These are phyloP conservation scores for Mytilinidion resinicola DNA, from an alignment of 495 filamentous ascomycete species.

Conservation along the genomic window DNA sequence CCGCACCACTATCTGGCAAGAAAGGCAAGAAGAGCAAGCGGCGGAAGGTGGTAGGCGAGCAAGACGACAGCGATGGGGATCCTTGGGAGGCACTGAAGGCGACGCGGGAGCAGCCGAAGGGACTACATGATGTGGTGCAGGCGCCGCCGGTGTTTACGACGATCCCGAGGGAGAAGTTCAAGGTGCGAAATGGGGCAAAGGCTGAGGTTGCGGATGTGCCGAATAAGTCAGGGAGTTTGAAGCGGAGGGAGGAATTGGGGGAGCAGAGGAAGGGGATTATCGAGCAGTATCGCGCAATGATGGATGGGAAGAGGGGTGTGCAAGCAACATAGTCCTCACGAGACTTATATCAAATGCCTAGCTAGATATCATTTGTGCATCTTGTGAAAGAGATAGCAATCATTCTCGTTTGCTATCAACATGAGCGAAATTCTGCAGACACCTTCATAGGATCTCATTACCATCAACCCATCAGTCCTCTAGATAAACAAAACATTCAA, in stretches of 20 bases:
- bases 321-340: too few relatives aligned
- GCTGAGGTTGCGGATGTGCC: constrained; percentile 72
- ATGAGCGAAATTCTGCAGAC: too few relatives aligned
- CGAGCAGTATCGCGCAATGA: constrained; percentile 73
- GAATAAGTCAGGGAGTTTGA: constrained; percentile 68
- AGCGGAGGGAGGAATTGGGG: constrained; percentile 74
- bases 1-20: constrained; percentile 42
- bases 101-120: constrained; percentile 44
- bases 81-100: constrained; percentile 71
- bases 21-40: constrained; percentile 43
- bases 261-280: constrained; percentile 68
- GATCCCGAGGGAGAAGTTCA: constrained; percentile 60
- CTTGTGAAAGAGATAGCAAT: too few relatives aligned
- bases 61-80: constrained; percentile 55
- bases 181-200: constrained; percentile 58
- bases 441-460: too few relatives aligned
- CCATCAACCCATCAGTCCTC: too few relatives aligned
- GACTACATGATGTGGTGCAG: constrained; percentile 70
- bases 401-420: too few relatives aligned
- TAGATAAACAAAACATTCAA: too few relatives aligned
- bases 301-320: constrained; percentile 50
- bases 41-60: constrained; percentile 37
- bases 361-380: too few relatives aligned
- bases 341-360: too few relatives aligned
- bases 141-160: constrained; percentile 72